Evolutionary conservation across 2,329 filamentous ascomycete species (phyloP).

Genomic region (Colletotrichum spaethianum): DNA sequence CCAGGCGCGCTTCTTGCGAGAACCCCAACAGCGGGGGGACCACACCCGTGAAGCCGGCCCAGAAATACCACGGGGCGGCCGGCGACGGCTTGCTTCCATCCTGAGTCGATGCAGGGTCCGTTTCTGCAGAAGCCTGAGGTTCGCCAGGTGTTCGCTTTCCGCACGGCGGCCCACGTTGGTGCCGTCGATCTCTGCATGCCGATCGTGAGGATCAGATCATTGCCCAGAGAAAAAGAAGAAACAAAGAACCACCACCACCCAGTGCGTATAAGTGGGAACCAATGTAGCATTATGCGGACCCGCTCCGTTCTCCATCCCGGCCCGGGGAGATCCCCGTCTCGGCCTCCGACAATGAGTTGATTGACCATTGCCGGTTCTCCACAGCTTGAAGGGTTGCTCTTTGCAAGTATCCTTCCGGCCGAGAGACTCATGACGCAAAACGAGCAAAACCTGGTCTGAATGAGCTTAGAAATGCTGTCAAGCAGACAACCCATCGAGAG

Average conservation of each 20-base stretch:
- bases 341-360: not conserved
- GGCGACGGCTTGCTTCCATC: not conserved
- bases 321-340: not conserved
- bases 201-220: slow-evolving; percentile 28
- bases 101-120: slow-evolving; percentile 9
- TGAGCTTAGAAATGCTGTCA: not conserved
- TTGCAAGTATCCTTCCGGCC: not conserved
- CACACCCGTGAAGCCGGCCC: not conserved
- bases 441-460: too few species aligned
- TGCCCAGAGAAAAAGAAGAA: not conserved
- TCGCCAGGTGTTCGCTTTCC: not conserved
- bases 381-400: not conserved
- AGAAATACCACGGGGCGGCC: not conserved
- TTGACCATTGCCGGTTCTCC: not conserved
- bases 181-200: slow-evolving; percentile 35
- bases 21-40: not conserved
- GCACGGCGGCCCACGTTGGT: slow-evolving; percentile 27
- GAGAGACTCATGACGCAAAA: not conserved
- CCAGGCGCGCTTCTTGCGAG: not conserved
- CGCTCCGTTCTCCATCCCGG: not conserved
- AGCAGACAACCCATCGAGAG: not conserved
- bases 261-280: not conserved
- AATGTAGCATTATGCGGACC: not conserved
- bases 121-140: slow-evolving; percentile 12
- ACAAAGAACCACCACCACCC: not conserved